Evolutionary conservation across 164 flowering plant genomes (phyloP).

Genomic region (Berberis vulgaris): DNA sequence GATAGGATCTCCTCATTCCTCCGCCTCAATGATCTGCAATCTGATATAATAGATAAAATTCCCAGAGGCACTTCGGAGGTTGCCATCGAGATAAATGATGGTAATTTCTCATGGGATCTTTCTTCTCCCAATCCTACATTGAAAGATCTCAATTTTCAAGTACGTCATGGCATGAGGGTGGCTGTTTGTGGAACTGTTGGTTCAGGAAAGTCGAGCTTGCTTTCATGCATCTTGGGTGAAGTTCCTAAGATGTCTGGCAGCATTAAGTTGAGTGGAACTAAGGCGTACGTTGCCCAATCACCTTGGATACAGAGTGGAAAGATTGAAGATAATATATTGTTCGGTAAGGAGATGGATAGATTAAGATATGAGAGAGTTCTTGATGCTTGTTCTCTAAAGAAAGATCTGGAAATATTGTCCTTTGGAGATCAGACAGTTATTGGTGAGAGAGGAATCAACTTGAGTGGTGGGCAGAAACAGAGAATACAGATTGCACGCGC

Average conservation of each 20-base stretch:
- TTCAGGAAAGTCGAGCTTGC: conserved; percentile 69
- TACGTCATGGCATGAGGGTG: conserved; percentile 50
- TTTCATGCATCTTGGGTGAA: conserved; percentile 63
- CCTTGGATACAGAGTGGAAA: conserved; percentile 92
- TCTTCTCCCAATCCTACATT: conserved; percentile 31
- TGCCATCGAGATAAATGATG: conserved; percentile 36
- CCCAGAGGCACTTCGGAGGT: conserved; percentile 19
- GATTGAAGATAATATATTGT: conserved; percentile 77
- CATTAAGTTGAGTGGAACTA: conserved; percentile 49
- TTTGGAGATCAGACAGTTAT: conserved; percentile 80
- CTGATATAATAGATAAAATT: conserved; percentile 24
- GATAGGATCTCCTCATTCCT: conserved; percentile 43
- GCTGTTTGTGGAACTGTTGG: conserved; percentile 83
- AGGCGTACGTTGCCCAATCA: conserved; percentile 81
- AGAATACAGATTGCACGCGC: conserved; percentile 89
- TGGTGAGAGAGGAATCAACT: conserved; percentile 85
- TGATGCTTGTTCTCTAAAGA: conserved; percentile 70
- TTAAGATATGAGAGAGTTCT: conserved; percentile 57
- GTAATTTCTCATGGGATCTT: conserved; percentile 42
- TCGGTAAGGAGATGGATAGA: conserved; percentile 71
- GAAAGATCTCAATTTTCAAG: conserved; percentile 38
- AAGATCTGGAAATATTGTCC: conserved; percentile 67
- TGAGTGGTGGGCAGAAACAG: conserved; percentile 95
- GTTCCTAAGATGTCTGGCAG: conserved; percentile 56
- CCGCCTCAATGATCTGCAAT: conserved; percentile 27